Conservation (phyloP, 139 green algal genomes). For the Closterium sp. region DNA sequence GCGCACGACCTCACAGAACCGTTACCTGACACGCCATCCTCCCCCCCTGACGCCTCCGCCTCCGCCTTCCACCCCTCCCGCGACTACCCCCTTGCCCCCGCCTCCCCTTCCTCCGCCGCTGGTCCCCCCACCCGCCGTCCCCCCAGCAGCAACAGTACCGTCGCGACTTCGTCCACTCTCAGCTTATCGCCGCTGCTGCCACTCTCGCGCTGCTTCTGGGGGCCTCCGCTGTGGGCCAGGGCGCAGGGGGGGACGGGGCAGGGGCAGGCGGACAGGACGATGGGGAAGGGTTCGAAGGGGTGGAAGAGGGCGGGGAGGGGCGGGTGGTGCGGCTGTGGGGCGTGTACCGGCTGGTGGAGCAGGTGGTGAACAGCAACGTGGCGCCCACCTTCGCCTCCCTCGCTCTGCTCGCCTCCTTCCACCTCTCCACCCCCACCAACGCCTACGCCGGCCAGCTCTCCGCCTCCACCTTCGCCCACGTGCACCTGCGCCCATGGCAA, state of each 20-base stretch:
- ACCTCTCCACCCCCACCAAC: not conserved
- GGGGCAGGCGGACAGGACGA: not conserved
- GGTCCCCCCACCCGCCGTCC: not conserved
- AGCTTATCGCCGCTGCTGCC: not conserved
- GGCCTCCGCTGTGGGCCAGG: not conserved
- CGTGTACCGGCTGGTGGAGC: not conserved
- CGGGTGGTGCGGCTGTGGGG: not conserved
- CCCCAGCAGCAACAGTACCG: not conserved
- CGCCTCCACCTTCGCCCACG: not conserved
- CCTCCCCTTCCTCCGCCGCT: not conserved
- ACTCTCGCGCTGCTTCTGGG: not conserved
- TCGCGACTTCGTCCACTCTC: not conserved
- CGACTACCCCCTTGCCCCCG: not conserved
- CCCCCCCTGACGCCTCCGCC: not conserved
- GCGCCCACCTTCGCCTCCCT: not conserved
- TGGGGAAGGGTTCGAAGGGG: not conserved
- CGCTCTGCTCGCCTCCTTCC: not conserved
- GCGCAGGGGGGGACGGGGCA: not conserved
- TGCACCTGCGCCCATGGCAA: not conserved
- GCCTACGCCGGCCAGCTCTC: not conserved
- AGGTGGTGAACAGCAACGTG: not conserved
- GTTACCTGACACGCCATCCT: not conserved
- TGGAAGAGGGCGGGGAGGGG: not conserved
- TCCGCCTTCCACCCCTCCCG: not conserved
- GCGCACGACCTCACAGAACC: not conserved